Evolutionary conservation across 768 basidiomycete genomes (phyloP).

Genomic region (Coprinopsis strossmayeri): DNA sequence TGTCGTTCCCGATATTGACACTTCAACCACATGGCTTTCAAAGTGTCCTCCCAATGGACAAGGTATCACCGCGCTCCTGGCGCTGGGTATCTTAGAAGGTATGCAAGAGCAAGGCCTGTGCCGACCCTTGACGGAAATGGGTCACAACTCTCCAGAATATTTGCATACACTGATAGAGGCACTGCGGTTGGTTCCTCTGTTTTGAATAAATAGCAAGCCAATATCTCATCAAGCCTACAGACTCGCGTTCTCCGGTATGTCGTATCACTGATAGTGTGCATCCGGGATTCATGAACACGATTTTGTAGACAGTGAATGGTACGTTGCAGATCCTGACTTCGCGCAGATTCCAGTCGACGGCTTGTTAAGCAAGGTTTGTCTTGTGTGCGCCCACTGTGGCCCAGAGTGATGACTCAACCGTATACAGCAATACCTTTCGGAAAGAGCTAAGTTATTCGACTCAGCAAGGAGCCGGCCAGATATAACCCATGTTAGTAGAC

Average conservation of each 20-base stretch:
- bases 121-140: conserved; percentile 66
- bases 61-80: conserved; percentile 90
- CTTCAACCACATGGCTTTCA: background rate
- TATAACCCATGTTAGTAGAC: conserved; percentile 49
- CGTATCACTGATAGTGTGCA: background rate
- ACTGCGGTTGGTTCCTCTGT: conserved; percentile 46
- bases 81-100: conserved; percentile 87
- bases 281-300: background rate
- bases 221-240: conserved; percentile 20
- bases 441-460: conserved; percentile 77
- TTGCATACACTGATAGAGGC: conserved; percentile 84
- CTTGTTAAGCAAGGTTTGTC: conserved; percentile 71
- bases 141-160: conserved; percentile 89
- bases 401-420: background rate
- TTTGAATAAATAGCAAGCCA: background rate
- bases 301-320: conserved; percentile 71
- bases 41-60: conserved; percentile 97
- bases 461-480: conserved; percentile 55
- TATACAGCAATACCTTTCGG: conserved; percentile 70
- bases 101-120: conserved; percentile 71
- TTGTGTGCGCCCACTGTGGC: background rate
- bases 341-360: conserved; percentile 72
- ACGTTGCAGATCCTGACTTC: conserved; percentile 86
- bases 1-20: background rate
- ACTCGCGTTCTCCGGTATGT: conserved; percentile 68